Conservation (phyloP, 345 rosid genomes). For the Citrus australasica region DNA sequence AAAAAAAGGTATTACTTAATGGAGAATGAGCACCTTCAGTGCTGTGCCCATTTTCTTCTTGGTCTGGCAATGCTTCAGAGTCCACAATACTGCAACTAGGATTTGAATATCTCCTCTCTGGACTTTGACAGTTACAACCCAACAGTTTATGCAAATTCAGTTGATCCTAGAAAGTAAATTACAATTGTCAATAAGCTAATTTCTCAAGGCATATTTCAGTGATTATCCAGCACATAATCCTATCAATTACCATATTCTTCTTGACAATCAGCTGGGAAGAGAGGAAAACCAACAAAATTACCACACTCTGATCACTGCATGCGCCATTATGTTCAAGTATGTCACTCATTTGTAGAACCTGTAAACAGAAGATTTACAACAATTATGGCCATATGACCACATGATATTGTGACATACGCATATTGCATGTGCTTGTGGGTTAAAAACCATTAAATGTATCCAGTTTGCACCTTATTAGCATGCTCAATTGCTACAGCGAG, state of each 20-base stretch:
- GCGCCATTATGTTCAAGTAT: slow-evolving; percentile 81
- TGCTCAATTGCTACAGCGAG: background rate
- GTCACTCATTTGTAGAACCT: slow-evolving; percentile 91
- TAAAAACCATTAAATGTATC: background rate
- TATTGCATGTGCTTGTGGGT: background rate
- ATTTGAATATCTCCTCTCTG: slow-evolving; percentile 52
- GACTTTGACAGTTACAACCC: slow-evolving; percentile 61
- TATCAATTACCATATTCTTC: slow-evolving; percentile 55
- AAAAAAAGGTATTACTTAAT: slow-evolving; percentile 7
- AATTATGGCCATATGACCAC: background rate
- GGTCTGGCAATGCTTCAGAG: slow-evolving; percentile 23
- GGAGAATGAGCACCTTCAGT: slow-evolving; percentile 47
- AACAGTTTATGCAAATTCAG: slow-evolving; percentile 85
- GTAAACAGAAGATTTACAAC: slow-evolving; percentile 8
- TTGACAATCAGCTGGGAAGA: slow-evolving; percentile 65
- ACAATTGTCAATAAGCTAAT: slow-evolving; percentile 11
- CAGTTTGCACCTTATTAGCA: background rate
- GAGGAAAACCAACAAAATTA: slow-evolving; percentile 70
- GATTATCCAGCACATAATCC: slow-evolving; percentile 2
- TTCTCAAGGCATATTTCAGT: slow-evolving; percentile 10
- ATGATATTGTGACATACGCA: background rate
- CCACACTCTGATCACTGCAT: slow-evolving; percentile 60
- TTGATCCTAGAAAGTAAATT: slow-evolving; percentile 51
- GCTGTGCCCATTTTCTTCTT: slow-evolving; percentile 23
- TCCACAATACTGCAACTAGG: slow-evolving; percentile 13